Conservation (phyloP, 1,139 yeast genomes). For the Kodamaea alishanica region DNA sequence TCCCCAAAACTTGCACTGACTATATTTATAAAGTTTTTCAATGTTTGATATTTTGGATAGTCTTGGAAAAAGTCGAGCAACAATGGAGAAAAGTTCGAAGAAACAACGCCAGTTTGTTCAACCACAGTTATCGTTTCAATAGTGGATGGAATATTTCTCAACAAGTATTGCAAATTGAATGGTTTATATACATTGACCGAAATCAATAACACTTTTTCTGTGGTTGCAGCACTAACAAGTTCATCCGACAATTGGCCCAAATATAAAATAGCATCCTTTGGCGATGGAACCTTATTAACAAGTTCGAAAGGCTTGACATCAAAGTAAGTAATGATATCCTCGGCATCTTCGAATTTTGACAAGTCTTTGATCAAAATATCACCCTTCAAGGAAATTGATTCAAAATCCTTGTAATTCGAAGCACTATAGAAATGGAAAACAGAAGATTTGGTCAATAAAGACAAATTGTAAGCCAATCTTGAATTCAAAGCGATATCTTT, state of each 20-base stretch:
- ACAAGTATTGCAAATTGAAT: slow-evolving; percentile 51
- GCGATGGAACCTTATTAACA: slow-evolving; percentile 27
- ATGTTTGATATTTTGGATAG: slow-evolving; percentile 45
- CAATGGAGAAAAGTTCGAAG: slow-evolving; percentile 52
- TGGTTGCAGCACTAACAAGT: slow-evolving; percentile 39
- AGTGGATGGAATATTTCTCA: slow-evolving; percentile 51
- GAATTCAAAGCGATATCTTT: slow-evolving; percentile 53
- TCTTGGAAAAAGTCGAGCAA: slow-evolving; percentile 73
- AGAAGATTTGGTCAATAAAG: slow-evolving; percentile 47
- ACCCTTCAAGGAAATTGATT: slow-evolving; percentile 14
- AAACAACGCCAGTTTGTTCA: slow-evolving; percentile 53
- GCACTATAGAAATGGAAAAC: slow-evolving; percentile 67
- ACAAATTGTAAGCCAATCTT: slow-evolving; percentile 54
- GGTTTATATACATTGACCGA: slow-evolving; percentile 70
- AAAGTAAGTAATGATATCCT: slow-evolving; percentile 26
- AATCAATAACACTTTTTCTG: slow-evolving; percentile 47
- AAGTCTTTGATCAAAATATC: slow-evolving; percentile 18
- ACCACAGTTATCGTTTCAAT: slow-evolving; percentile 60
- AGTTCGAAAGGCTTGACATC: slow-evolving; percentile 28
- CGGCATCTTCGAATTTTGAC: slow-evolving; percentile 17
- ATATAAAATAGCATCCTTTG: slow-evolving; percentile 53
- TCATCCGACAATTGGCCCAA: slow-evolving; percentile 56
- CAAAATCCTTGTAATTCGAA: slow-evolving; percentile 16
- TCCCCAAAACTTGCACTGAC: slow-evolving; percentile 59
- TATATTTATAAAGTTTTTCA: slow-evolving; percentile 47